Percentiles rank a stretch among this genome's conserved stretches.
These are phyloP conservation scores for Licmophora abbreviata DNA, from an alignment of 108 stramenopile species.

Conservation along the genomic window DNA sequence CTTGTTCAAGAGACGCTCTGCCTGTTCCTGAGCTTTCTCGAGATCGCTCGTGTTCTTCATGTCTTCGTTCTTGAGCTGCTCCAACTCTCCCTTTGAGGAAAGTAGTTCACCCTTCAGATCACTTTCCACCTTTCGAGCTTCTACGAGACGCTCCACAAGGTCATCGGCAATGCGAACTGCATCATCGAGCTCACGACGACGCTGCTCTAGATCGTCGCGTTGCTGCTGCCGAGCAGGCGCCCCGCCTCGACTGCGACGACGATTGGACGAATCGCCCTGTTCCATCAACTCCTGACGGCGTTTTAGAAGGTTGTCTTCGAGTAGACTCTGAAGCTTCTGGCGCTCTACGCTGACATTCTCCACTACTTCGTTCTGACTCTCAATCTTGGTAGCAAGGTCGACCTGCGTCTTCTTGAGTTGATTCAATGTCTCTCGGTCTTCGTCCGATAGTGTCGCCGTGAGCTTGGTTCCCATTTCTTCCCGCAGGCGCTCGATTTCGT, in stretches of 20 bases:
- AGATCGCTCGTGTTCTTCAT: constrained; percentile 46
- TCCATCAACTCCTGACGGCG: constrained; percentile 66
- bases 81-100: constrained; percentile 66
- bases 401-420: constrained; percentile 37
- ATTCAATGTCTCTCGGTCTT: constrained; percentile 50
- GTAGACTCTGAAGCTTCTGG: constrained; percentile 56
- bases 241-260: constrained; percentile 25
- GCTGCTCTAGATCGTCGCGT: constrained; percentile 46
- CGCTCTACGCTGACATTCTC: constrained; percentile 53
- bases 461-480: constrained; percentile 87
- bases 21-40: constrained; percentile 54
- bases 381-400: constrained; percentile 46
- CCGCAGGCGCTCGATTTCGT: constrained; percentile 58
- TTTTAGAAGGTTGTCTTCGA: constrained; percentile 80
- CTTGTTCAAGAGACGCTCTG: constrained; percentile 80
- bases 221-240: constrained; percentile 35
- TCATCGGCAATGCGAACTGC: constrained; percentile 46
- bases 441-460: constrained; percentile 39
- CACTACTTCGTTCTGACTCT: constrained; percentile 51
- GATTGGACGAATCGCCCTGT: constrained; percentile 16
- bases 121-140: constrained; percentile 43
- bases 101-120: constrained; percentile 48
- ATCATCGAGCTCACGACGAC: constrained; percentile 52
- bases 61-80: constrained; percentile 64
- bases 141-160: constrained; percentile 45